phyloP scores from a whole-genome alignment of 1,139 yeast species.

The Yamadazyma triangularis region DNA sequence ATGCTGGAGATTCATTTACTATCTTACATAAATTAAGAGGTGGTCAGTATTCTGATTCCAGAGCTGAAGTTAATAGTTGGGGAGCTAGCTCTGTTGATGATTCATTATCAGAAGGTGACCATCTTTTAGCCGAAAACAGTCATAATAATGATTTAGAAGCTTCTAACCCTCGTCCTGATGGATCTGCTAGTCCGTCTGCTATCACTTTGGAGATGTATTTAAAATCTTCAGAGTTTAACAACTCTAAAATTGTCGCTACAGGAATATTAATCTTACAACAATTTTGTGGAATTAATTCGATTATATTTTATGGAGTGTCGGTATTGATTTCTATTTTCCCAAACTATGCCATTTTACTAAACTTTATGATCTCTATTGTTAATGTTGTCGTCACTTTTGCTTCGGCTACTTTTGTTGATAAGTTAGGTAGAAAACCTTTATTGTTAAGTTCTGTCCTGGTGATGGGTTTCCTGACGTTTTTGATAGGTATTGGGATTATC shows the following conservation, averaged over 20 bases:
- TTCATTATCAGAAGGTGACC: constrained; percentile 14
- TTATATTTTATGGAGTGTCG: constrained; percentile 87
- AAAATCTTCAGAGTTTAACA: constrained; percentile 44
- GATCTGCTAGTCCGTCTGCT: constrained; percentile 7
- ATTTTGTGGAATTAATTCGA: constrained; percentile 87
- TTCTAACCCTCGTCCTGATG: constrained; percentile 2
- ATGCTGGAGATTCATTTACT: constrained; percentile 26
- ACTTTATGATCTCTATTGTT: constrained; percentile 67
- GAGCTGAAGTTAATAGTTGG: constrained; percentile 41
- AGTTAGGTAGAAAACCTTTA: constrained; percentile 39
- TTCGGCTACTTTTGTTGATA: constrained; percentile 71
- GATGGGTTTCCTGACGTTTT: constrained; percentile 65
- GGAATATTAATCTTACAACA: constrained; percentile 85
- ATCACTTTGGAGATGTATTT: constrained; percentile 43
- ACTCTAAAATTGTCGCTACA: constrained; percentile 63
- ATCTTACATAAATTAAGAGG: constrained; percentile 38
- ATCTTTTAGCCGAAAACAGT: constrained; percentile 10
- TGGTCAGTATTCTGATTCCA: constrained; percentile 32
- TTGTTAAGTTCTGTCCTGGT: constrained; percentile 56
- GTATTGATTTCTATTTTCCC: constrained; percentile 71
- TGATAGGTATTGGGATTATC: constrained; percentile 66
- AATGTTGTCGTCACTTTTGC: constrained; percentile 69
- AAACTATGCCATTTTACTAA: constrained; percentile 60
- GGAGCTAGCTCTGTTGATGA: constrained; percentile 2
- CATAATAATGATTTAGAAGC: constrained; percentile 4